Conservation (phyloP, 441 rosid species). For the Euphorbia celastroides region DNA sequence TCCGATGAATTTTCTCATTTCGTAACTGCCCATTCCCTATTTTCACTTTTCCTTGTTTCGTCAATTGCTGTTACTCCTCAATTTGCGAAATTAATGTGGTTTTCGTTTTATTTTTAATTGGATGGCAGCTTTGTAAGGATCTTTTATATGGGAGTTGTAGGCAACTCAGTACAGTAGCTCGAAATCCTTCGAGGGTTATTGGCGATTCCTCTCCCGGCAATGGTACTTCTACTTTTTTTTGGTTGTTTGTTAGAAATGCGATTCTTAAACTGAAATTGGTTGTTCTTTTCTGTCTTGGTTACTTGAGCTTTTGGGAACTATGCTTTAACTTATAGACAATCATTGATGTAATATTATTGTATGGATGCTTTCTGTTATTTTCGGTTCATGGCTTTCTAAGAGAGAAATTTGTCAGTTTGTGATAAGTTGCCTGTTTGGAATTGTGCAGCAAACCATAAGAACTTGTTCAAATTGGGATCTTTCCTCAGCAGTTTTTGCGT, state of each 20-base stretch:
- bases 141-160: constrained; percentile 34
- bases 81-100: not conserved
- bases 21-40: constrained; percentile 26
- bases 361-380: not conserved
- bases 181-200: constrained; percentile 23
- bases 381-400: not conserved
- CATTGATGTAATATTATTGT: not conserved
- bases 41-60: not conserved
- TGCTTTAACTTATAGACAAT: not conserved
- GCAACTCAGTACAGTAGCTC: constrained; percentile 35
- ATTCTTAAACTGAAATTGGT: not conserved
- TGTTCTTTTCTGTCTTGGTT: not conserved
- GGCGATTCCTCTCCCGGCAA: constrained; percentile 28
- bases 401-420: not conserved
- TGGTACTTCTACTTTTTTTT: constrained; percentile 7
- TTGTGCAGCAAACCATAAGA: constrained; percentile 49
- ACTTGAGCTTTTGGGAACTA: not conserved
- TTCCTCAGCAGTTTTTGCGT: constrained; percentile 34
- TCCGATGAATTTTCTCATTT: constrained; percentile 28
- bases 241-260: not conserved
- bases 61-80: not conserved
- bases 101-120: not conserved
- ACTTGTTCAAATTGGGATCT: constrained; percentile 42
- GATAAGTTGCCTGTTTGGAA: constrained; percentile 8
- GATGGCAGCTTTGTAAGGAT: constrained; percentile 30